Base-by-base conservation (phyloP, 805 yeast species). In the Candida ovalis region DNA sequence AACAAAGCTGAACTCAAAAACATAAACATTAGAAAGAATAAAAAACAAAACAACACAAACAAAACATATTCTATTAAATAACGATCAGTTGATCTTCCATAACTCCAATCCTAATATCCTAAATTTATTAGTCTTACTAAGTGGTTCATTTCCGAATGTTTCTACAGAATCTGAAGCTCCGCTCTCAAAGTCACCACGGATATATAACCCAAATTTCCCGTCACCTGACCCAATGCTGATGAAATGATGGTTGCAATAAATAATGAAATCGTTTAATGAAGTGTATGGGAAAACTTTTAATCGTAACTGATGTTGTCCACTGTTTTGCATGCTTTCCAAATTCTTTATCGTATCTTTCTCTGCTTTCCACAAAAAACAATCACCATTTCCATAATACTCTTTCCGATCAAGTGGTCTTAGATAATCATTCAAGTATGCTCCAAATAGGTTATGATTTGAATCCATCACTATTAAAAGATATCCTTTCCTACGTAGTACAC, bases 191-290 rank as follows among this genome's bases (percentile, higher is more conserved):
- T 83, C 80, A 46, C 81, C 83, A 61, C 88, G 96, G 13, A 90
- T 72, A 89, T 95, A 92, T 15, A 94, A 71, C 0, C 97, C 98
- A 66, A 89, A 90, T 59, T 87, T 88, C 2, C 97, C 97, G 57
- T 85, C 84, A 1, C 97, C 96, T 0, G 95, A 92, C 1, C 98
- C 99, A 57, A 94, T 75, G 19, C 96, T 84, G 28, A 94, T 70
- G 59, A 82, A 89, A 23, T 79, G 74, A 51, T 81, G 80, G 40
- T 90, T 86, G 47, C 96, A 88, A 62, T 87, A 88, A 17, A 92
- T 81, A 40, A 88, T 77, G 65, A 83, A 91, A 61, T 89, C 96
- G 64, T 94, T 92, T 42, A 85, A 59, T 0, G 97, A 96, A 1
- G 97, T 89, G 64, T 84, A 88, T 42, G 90, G 89, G 64, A 80